phyloP scores from a whole-genome alignment of 257 asterid species.

The Cordia subcordata region DNA sequence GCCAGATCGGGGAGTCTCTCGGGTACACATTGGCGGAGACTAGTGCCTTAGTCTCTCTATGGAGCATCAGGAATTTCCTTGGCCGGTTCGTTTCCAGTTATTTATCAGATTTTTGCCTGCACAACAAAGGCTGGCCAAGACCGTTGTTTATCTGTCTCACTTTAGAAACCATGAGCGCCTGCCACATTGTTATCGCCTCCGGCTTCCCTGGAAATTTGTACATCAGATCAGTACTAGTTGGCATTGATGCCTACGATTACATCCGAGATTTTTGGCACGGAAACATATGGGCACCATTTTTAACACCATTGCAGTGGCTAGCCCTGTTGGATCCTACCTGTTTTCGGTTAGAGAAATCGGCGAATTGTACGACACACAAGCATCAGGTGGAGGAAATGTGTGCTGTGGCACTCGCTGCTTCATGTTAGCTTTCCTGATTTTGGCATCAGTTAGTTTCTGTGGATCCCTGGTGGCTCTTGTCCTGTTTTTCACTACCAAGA shows the following conservation, averaged over 20 bases:
- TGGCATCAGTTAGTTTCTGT: constrained; percentile 52
- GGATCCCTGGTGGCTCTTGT: constrained; percentile 62
- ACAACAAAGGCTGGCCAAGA: constrained; percentile 62
- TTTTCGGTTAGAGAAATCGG: constrained; percentile 80
- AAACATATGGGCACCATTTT: constrained; percentile 87
- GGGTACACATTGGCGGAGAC: constrained; percentile 55
- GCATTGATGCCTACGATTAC: constrained; percentile 93
- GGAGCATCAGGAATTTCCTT: constrained; percentile 95
- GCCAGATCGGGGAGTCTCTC: constrained; percentile 91
- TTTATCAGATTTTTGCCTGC: constrained; percentile 54
- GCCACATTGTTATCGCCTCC: constrained; percentile 61
- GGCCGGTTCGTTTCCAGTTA: constrained; percentile 94
- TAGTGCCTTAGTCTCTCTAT: constrained; percentile 72
- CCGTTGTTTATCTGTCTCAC: constrained; percentile 62
- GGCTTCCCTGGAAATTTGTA: constrained; percentile 72
- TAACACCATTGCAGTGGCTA: constrained; percentile 75
- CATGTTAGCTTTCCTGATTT: constrained; percentile 67
- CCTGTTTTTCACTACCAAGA: constrained; percentile 51
- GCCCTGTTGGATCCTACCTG: constrained; percentile 83
- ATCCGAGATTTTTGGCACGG: constrained; percentile 71
- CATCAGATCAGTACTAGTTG: constrained; percentile 66
- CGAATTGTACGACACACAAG: constrained; percentile 61
- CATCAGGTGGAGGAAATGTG: constrained; percentile 34
- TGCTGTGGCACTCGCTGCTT: constrained; percentile 79
- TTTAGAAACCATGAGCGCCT: constrained; percentile 66